A percentile compares a stretch with the other conserved stretches of the same genome.
These are phyloP conservation scores for Neoconidiobolus thromboides DNA, from an alignment of 371 early-diverging fungal species.

Conservation along the genomic window DNA sequence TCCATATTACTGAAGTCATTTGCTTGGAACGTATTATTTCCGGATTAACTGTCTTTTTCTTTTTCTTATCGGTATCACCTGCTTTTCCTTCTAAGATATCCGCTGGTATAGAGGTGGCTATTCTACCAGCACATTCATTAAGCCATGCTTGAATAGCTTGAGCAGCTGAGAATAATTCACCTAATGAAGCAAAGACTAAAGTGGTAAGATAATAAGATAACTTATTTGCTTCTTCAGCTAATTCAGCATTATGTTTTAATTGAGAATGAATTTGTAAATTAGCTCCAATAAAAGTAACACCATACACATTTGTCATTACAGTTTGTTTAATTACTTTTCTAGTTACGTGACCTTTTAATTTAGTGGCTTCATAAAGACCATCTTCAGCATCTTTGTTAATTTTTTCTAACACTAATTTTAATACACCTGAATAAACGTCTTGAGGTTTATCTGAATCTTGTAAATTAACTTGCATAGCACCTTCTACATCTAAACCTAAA, in stretches of 20 bases:
- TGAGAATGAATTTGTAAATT: slow-evolving; percentile 69
- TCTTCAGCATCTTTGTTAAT: slow-evolving; percentile 42
- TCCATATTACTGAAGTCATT: slow-evolving; percentile 88
- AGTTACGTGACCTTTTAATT: slow-evolving; percentile 45
- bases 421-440: slow-evolving; percentile 88
- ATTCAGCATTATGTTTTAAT: slow-evolving; percentile 33
- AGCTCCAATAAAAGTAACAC: slow-evolving; percentile 93
- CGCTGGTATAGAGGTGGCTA: slow-evolving; percentile 58
- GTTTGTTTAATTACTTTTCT: slow-evolving; percentile 97
- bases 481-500: slow-evolving; percentile 80
- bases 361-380: slow-evolving; percentile 30
- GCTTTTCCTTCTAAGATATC: slow-evolving; percentile 20
- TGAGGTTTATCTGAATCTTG: slow-evolving; percentile 67
- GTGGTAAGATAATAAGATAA: slow-evolving; percentile 56
- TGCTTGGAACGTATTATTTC: slow-evolving; percentile 22
- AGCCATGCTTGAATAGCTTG: slow-evolving; percentile 86
- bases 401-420: slow-evolving; percentile 43
- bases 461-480: slow-evolving; percentile 85
- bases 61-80: slow-evolving; percentile 2
- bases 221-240: slow-evolving; percentile 1
- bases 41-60: background rate
- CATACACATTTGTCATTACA: slow-evolving; percentile 98
- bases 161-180: slow-evolving; percentile 80
- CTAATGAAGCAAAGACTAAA: slow-evolving; percentile 68
- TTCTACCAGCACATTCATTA: slow-evolving; percentile 66